Base-by-base conservation (phyloP, 495 filamentous ascomycete genomes). In the Astrocystis sublimbata region DNA sequence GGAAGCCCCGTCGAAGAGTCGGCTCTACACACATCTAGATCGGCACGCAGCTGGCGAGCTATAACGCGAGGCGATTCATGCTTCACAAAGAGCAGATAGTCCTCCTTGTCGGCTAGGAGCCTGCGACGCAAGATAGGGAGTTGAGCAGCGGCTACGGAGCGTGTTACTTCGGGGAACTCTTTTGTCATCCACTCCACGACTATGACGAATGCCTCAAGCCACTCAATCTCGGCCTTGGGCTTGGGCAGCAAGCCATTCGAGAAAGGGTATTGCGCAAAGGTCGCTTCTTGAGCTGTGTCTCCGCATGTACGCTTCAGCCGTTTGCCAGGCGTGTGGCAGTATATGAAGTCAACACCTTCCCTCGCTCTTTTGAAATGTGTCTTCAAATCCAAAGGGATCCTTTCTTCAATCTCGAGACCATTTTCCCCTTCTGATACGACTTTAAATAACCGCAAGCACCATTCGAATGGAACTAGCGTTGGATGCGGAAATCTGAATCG, bases 401-500 rank as follows among this genome's bases (percentile, higher is more conserved):
- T 47, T n/a, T 38, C 28, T 36, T 59, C 23, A 4, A 59, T 36
- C 42, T 28, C 21, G 8, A 33, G 31, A 19, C 9, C 19, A 7
- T 41, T 17, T 1, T 19, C 12, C 10, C 19, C 24, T n/a, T 49
- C 23, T 6, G 30, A 13, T 17, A 40, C 43, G 1, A 35, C 31
- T 30, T 50, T 59, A 23, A 59, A 49, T 49, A 59, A 36, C 2
- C 56, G 43, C 23, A 59, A 23, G 28, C 56, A 59, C 56, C 56
- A 59, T 28, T 59, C 56, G 9, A 59, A 59, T 12, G 56, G 56
- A 47, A 59, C 56, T 3, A 59, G 31, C 7, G 30, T 36, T 2
- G 56, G 28, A n/a, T 59, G 43, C 13, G 56, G 56, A 23, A 49
- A 59, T 59, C 43, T 49, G 6, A 59, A 59, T 24, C 56, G 56